phyloP scores from a whole-genome alignment of 805 yeast species.

The Ogataea zsoltii region DNA sequence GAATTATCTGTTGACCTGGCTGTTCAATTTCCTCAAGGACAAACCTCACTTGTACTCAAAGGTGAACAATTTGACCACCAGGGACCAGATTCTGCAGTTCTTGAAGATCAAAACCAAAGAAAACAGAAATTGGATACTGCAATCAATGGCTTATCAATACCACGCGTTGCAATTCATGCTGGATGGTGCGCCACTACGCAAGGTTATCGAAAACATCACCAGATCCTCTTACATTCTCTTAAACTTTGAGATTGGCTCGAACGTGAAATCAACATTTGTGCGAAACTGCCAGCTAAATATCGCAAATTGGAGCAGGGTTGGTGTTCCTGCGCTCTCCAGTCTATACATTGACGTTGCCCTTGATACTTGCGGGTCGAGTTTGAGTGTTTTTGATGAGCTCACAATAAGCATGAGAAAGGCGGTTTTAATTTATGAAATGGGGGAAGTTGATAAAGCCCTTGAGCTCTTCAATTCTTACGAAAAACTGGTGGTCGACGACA shows the following conservation, averaged over 20 bases:
- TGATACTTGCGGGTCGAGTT: slow-evolving; percentile 36
- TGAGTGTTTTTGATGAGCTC: slow-evolving; percentile 41
- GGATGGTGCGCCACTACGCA: slow-evolving; percentile 48
- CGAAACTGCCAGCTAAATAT: slow-evolving; percentile 47
- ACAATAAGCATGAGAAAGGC: slow-evolving; percentile 43
- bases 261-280: slow-evolving; percentile 39
- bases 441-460: slow-evolving; percentile 43
- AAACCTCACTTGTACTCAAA: slow-evolving; percentile 55
- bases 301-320: slow-evolving; percentile 53
- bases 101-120: slow-evolving; percentile 54
- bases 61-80: slow-evolving; percentile 42
- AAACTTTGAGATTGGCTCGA: slow-evolving; percentile 41
- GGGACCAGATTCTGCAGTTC: slow-evolving; percentile 67
- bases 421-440: slow-evolving; percentile 37
- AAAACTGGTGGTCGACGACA: slow-evolving; percentile 29
- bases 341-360: slow-evolving; percentile 49
- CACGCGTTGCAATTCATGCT: slow-evolving; percentile 58
- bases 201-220: slow-evolving; percentile 54
- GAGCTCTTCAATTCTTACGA: slow-evolving; percentile 36
- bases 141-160: slow-evolving; percentile 64
- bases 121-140: slow-evolving; percentile 45
- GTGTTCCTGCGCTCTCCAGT: slow-evolving; percentile 46
- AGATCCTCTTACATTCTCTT: slow-evolving; percentile 58
- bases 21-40: slow-evolving; percentile 65
- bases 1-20: slow-evolving; percentile 72